Evolutionary conservation across 2,329 filamentous ascomycete species (phyloP).

Genomic region (Hortaea sp.): DNA sequence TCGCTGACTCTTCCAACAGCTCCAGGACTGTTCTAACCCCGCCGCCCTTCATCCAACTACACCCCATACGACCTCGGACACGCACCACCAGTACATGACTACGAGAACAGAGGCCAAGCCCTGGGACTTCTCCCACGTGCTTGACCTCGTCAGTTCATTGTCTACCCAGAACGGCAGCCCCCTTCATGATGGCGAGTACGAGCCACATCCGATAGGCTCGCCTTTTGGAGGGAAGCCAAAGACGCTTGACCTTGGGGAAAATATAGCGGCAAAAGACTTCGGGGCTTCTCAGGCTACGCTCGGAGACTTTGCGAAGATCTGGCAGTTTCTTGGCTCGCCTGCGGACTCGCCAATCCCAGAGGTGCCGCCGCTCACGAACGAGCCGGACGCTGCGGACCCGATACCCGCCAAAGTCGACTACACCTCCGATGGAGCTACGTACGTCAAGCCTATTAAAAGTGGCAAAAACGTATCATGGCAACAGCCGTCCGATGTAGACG

Average conservation of each 20-base stretch:
- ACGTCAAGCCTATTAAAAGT: constrained; percentile 6
- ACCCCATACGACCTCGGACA: constrained; percentile 6
- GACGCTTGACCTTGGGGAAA: not conserved
- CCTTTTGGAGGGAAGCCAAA: not conserved
- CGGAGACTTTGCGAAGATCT: constrained; percentile 40
- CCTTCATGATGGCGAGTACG: constrained; percentile 4
- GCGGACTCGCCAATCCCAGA: constrained; percentile 2
- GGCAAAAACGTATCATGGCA: constrained; percentile 3
- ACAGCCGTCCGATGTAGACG: constrained; percentile 14
- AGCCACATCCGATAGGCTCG: not conserved
- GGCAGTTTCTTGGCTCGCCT: constrained; percentile 32
- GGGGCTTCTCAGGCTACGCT: constrained; percentile 16
- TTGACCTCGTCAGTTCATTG: constrained; percentile 31
- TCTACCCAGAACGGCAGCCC: constrained; percentile 4
- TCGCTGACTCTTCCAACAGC: not conserved
- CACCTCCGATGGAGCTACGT: constrained; percentile 34
- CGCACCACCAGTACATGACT: constrained; percentile 15
- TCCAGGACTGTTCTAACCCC: not conserved
- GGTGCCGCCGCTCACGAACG: not conserved
- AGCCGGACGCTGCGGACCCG: not conserved
- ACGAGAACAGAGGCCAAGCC: constrained; percentile 26
- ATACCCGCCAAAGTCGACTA: constrained; percentile 25
- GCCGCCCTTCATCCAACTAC: not conserved
- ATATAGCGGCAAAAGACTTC: constrained; percentile 10
- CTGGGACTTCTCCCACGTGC: constrained; percentile 39